These are phyloP conservation scores for Lodderomyces pseudojiufengensis DNA, from an alignment of 1,139 yeast species.

Conservation along the genomic window DNA sequence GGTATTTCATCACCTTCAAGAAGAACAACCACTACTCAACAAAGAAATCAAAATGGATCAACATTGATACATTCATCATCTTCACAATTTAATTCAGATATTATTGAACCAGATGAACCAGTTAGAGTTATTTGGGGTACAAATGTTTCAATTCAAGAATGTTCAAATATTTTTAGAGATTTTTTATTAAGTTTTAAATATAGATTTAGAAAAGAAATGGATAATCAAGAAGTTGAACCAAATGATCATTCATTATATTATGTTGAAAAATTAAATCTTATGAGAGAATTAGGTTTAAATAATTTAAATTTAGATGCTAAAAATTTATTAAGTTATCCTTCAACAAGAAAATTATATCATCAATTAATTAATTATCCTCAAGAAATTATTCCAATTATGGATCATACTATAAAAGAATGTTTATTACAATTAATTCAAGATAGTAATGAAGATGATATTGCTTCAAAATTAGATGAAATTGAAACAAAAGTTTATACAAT, in stretches of 20 bases:
- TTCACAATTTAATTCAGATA: slow-evolving; percentile 29
- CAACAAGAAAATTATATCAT: slow-evolving; percentile 74
- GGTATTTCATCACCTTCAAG: slow-evolving; percentile 41
- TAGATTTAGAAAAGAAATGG: slow-evolving; percentile 63
- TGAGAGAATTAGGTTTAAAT: slow-evolving; percentile 76
- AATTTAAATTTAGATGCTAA: slow-evolving; percentile 82
- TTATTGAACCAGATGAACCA: slow-evolving; percentile 52
- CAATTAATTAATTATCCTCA: slow-evolving; percentile 92
- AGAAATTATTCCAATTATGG: slow-evolving; percentile 97
- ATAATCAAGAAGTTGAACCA: slow-evolving; percentile 34
- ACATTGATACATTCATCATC: slow-evolving; percentile 20
- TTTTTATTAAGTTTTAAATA: slow-evolving; percentile 80
- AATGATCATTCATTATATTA: slow-evolving; percentile 75
- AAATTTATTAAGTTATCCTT: slow-evolving; percentile 71
- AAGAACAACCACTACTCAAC: slow-evolving; percentile 20
- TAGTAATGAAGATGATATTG: slow-evolving; percentile 29
- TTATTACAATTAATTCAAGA: slow-evolving; percentile 77
- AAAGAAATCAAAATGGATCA: slow-evolving; percentile 7
- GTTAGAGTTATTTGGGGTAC: slow-evolving; percentile 98
- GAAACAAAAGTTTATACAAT: slow-evolving; percentile 83
- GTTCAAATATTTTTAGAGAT: slow-evolving; percentile 72
- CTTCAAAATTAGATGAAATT: slow-evolving; percentile 53
- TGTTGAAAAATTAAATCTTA: slow-evolving; percentile 64
- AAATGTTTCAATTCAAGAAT: slow-evolving; percentile 87
- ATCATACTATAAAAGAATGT: slow-evolving; percentile 88